Conservation (phyloP, 768 basidiomycete species). For the Paxillus involutus region DNA sequence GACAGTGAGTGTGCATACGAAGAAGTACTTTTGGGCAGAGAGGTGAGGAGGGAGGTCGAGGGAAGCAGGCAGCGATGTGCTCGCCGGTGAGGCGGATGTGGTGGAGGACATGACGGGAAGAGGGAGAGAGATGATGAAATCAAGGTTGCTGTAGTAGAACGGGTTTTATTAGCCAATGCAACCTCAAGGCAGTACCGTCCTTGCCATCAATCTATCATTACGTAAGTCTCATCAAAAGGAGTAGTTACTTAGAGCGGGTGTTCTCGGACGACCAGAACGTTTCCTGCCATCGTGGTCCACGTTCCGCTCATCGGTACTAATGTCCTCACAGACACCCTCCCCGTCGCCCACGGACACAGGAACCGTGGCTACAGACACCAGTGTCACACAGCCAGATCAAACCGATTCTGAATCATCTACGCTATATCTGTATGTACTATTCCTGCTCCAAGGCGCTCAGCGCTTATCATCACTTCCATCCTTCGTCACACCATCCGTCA, state of each 20-base stretch:
- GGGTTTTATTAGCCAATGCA: neutral
- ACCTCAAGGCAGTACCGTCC: slow-evolving; percentile 16
- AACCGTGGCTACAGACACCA: neutral
- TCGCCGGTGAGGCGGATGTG: neutral
- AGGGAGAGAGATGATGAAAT: neutral
- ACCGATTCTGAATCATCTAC: slow-evolving; percentile 14
- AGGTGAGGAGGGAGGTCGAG: slow-evolving; percentile 77
- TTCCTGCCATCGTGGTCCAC: too few species aligned
- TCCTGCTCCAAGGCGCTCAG: slow-evolving; percentile 9
- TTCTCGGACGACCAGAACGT: too few species aligned
- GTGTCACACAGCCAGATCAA: neutral
- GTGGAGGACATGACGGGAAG: slow-evolving; percentile 18
- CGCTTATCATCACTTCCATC: too few species aligned
- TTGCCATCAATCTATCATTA: slow-evolving; percentile 22
- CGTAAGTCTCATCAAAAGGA: neutral
- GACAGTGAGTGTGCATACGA: slow-evolving; percentile 87
- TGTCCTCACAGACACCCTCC: slow-evolving; percentile 5
- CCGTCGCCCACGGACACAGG: neutral
- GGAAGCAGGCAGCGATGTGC: slow-evolving; percentile 51
- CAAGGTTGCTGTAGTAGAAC: neutral
- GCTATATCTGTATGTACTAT: slow-evolving; percentile 28
- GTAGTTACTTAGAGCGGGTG: too few species aligned
- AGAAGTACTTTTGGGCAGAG: slow-evolving; percentile 85
- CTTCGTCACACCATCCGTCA: neutral
- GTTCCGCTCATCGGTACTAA: neutral